phyloP scores from a whole-genome alignment of 768 basidiomycete species.

The Rhodotorula taiwanensis region DNA sequence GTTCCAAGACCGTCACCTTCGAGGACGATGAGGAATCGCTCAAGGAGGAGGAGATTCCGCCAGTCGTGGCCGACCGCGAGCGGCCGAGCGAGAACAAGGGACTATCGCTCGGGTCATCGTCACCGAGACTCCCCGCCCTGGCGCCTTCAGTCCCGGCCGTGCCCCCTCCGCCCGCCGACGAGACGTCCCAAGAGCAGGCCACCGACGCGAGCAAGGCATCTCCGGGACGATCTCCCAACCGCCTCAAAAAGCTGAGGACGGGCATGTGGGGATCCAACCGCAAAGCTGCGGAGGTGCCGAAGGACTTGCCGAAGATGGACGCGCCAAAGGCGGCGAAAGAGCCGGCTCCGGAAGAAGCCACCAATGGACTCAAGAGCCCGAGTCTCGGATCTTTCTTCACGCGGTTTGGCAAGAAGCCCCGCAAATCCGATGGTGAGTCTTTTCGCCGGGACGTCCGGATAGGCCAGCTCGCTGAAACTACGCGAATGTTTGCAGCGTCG shows the following conservation, averaged over 20 bases:
- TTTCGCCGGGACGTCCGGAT: too few relatives aligned
- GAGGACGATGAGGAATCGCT: too few relatives aligned
- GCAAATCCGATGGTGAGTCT: too few relatives aligned
- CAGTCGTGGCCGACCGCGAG: too few relatives aligned
- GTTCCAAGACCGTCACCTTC: not conserved
- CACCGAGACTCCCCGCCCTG: not conserved
- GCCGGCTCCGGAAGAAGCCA: not conserved
- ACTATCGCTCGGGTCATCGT: too few relatives aligned
- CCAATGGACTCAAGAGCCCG: slow-evolving; percentile 13
- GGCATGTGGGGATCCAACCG: slow-evolving; percentile 21
- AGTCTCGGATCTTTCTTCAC: slow-evolving; percentile 25
- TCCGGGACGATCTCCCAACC: slow-evolving; percentile 6
- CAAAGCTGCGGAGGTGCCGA: slow-evolving; percentile 2
- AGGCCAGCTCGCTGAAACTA: too few relatives aligned
- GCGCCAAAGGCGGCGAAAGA: not conserved
- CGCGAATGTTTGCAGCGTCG: too few relatives aligned
- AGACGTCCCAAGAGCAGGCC: too few relatives aligned
- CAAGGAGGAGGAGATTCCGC: too few relatives aligned
- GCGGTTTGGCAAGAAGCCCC: slow-evolving; percentile 12
- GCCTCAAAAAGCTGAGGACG: slow-evolving; percentile 2
- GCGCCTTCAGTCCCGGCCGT: not conserved
- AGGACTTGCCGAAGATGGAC: not conserved
- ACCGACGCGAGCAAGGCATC: too few relatives aligned
- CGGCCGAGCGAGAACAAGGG: too few relatives aligned
- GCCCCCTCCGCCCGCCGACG: not conserved